Evolutionary conservation across 2,329 filamentous ascomycete genomes (phyloP), one percentile per base, ranked within the genome.

Genomic region (Paraphoma chrysanthemicola): DNA sequence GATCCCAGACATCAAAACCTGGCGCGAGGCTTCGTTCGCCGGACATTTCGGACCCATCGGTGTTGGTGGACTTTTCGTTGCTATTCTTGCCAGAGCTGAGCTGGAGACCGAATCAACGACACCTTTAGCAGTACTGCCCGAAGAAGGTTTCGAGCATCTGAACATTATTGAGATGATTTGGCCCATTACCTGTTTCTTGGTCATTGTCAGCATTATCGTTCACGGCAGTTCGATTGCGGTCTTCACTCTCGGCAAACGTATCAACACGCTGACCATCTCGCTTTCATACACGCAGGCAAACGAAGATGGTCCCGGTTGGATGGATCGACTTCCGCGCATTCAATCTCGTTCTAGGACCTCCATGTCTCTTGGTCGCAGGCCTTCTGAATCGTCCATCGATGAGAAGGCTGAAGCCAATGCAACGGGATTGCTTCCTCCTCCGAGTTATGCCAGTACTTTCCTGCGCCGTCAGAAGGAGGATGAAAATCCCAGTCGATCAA

Each of bases 181-280:
- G 95, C 95, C 95, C 0, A 93, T 99, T 56, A 92, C 91, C 0
- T 92, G 92, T 0, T 99, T 99, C 77, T 81, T 99, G 70, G 94
- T 99, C 58, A 91, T 99, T 51, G 85, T 91, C 3, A 99, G 95
- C 11, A 99, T 99, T 68, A 79, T 98, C 38, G 92, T 99, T 1
- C 95, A 99, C 70, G 95, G 95, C 18, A 98, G 95, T n/a, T 98
- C 95, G 0, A 90, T 99, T 67, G 95, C 95, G 5, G 95, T 99
- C 8, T 99, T 99, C 70, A 98, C 95, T 0, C 86, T 99, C 1
- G 95, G 95, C 68, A 99, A 98, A 78, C 93, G 91, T 59, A 99
- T 99, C 85, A 98, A 98, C 79, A 98, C 95, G 0, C 80, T 99
- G 64, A 93, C 92, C 1, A 83, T 99, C 58, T 97, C 95, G 53